Evolutionary conservation across 129 eudicot genomes (phyloP), one percentile per base, ranked within the genome.

Genomic region (Kitagawia praeruptora): DNA sequence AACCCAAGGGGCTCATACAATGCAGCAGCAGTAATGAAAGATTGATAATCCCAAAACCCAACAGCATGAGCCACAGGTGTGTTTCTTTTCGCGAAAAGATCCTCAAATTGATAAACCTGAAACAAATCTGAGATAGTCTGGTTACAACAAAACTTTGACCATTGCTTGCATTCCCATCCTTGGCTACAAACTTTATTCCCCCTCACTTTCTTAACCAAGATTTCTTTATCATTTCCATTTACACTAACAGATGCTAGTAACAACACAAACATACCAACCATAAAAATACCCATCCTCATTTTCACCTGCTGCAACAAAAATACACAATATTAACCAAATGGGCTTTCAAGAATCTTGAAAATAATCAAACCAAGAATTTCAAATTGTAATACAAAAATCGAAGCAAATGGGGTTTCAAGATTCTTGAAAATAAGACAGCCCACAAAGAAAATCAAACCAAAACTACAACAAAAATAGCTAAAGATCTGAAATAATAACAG

Each of bases 61-160:
- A 83, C 99, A 21, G 97, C 99, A 16, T 92, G 87, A 54, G 96
- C 99, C 28, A 83, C 83, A 0, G 99, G 99, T 0, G 90, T 2
- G 53, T 92, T 95, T 84, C 99, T 90, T 81, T 92, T 95, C 4
- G 94, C n/a, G 86, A 95, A 95, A 70, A 95, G 84, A 44, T 82
- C 76, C 87, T 95, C 99, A 79, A 95, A 95, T 45, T 95, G 96
- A 79, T 95, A 92, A n/a, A 84, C 83, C 86, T 92, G 94, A 46
- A 95, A 92, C 34, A 83, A 89, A 42, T 95, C 92, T 3, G 99
- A 85, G 19, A 95, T 90, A 18, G 99, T 95, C 42, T 88, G 85
- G 73, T 95, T 95, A 70, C 99, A 95, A 73, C 99, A 95, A 74
- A 84, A 90, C 45, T 84, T 82, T 0, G 99, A 95, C 82, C 85